Percentiles rank a stretch among this genome's conserved stretches.
phyloP scores from a whole-genome alignment of 2,329 filamentous ascomycete species.

The Trichophyton simii region DNA sequence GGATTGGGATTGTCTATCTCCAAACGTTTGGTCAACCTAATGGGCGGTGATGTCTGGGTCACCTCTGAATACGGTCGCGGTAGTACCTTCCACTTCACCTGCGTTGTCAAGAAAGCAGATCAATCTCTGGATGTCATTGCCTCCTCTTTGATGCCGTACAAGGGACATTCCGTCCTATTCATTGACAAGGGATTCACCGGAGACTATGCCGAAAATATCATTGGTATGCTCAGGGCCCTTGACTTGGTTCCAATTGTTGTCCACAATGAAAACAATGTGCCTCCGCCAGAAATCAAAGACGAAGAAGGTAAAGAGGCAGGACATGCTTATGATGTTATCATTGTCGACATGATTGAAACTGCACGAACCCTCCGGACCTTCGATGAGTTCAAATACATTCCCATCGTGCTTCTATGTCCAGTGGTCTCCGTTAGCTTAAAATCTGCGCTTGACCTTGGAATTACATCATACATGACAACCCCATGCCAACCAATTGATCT shows the following conservation, averaged over 20 bases:
- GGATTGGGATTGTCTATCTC: constrained; percentile 90
- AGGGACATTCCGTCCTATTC: constrained; percentile 82
- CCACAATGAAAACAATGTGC: constrained; percentile 57
- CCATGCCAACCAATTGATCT: constrained; percentile 89
- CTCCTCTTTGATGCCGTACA: constrained; percentile 71
- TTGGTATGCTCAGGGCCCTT: constrained; percentile 62
- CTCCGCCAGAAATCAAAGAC: constrained; percentile 42
- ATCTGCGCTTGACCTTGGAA: constrained; percentile 84
- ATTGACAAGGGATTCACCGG: constrained; percentile 81
- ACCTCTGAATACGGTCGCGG: constrained; percentile 83
- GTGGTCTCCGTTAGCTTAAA: constrained; percentile 84
- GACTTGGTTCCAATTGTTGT: constrained; percentile 74
- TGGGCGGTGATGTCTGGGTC: constrained; percentile 95
- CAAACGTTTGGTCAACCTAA: constrained; percentile 84
- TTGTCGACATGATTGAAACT: constrained; percentile 86
- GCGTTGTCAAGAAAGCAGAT: constrained; percentile 71
- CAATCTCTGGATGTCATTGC: constrained; percentile 66
- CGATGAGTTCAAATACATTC: constrained; percentile 95
- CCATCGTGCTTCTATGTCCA: constrained; percentile 82
- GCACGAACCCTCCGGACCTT: constrained; percentile 73
- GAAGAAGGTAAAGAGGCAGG: constrained; percentile 34
- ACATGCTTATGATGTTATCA: constrained; percentile 81
- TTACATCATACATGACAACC: constrained; percentile 98
- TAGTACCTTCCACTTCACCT: constrained; percentile 94
- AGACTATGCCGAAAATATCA: constrained; percentile 53